These are phyloP conservation scores for Fusarium penzigii DNA, from an alignment of 2,329 filamentous ascomycete species.

Conservation along the genomic window DNA sequence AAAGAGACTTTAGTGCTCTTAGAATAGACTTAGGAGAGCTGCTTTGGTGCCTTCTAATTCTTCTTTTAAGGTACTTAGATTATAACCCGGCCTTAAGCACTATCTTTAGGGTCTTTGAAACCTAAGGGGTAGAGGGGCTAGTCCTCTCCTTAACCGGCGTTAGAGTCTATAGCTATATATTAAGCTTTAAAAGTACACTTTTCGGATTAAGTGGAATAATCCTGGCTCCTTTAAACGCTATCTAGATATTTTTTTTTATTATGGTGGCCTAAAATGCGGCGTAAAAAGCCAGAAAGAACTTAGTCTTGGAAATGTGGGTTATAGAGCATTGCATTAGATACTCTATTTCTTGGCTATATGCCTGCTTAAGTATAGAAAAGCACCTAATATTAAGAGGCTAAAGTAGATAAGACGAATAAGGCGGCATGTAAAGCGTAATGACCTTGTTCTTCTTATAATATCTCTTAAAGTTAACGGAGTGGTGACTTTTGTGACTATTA, in stretches of 20 bases:
- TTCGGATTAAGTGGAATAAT: conserved; percentile 34
- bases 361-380: conserved; percentile 37
- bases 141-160: no score
- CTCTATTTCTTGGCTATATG: conserved; percentile 33
- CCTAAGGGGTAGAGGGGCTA: no score
- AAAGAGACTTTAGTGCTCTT: no score
- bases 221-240: conserved; percentile 34
- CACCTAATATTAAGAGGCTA: conserved; percentile 25
- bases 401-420: conserved; percentile 1
- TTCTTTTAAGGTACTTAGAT: no score
- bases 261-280: conserved; percentile 28
- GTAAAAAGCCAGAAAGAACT: conserved; percentile 29
- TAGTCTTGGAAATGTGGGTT: conserved; percentile 32
- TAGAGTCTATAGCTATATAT: no score
- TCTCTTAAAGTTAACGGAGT: conserved; percentile 35
- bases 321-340: conserved; percentile 29
- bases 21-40: no score
- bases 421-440: conserved; percentile 9
- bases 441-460: conserved; percentile 24
- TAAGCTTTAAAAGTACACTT: conserved; percentile 30
- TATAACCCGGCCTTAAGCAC: no score
- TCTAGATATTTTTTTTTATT: conserved; percentile 30
- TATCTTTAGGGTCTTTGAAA: no score
- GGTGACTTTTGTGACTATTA: conserved; percentile 38
- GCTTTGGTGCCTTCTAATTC: no score